These are phyloP conservation scores for Tolypocladium cylindrosporum DNA, from an alignment of 2,329 filamentous ascomycete genomes.

Conservation along the genomic window DNA sequence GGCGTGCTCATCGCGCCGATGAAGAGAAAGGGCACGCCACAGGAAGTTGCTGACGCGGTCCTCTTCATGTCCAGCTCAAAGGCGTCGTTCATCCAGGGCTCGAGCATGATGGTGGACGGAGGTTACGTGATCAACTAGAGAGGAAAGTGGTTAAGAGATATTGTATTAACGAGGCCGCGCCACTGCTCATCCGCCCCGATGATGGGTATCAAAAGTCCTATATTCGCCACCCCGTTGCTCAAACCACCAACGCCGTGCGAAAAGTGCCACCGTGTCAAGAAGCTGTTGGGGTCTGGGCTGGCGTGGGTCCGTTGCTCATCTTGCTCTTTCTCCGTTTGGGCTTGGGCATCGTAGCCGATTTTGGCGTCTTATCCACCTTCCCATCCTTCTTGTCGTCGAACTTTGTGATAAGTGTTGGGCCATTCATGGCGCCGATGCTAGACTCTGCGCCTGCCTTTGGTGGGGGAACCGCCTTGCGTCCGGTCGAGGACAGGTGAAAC, in stretches of 20 bases:
- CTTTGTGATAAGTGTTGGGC: conserved; percentile 30
- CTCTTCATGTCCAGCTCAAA: conserved; percentile 33
- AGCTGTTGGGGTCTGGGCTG: conserved; percentile 15
- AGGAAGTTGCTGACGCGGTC: conserved; percentile 35
- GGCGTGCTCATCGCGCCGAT: conserved; percentile 24
- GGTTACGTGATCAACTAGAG: conserved; percentile 26
- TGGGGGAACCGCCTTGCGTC: conserved; percentile 34
- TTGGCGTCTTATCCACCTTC: conserved; percentile 34
- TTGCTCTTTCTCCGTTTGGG: conserved; percentile 40
- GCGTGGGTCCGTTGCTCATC: conserved; percentile 22
- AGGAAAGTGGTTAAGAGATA: neutral
- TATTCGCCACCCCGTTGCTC: neutral
- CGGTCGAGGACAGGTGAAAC: conserved; percentile 54
- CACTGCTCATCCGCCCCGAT: neutral
- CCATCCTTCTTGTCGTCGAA: conserved; percentile 34
- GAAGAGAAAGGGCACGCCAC: conserved; percentile 28
- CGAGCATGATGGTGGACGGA: conserved; percentile 31
- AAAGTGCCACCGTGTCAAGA: conserved; percentile 7
- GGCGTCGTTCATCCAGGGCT: conserved; percentile 27
- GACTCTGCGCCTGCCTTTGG: conserved; percentile 19
- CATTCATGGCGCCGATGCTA: conserved; percentile 23
- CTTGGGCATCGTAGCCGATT: conserved; percentile 30
- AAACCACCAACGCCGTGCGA: neutral
- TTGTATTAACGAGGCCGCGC: neutral
- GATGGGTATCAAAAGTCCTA: neutral